Base-by-base conservation (phyloP, 257 asterid genomes). In the Phtheirospermum japonicum region DNA sequence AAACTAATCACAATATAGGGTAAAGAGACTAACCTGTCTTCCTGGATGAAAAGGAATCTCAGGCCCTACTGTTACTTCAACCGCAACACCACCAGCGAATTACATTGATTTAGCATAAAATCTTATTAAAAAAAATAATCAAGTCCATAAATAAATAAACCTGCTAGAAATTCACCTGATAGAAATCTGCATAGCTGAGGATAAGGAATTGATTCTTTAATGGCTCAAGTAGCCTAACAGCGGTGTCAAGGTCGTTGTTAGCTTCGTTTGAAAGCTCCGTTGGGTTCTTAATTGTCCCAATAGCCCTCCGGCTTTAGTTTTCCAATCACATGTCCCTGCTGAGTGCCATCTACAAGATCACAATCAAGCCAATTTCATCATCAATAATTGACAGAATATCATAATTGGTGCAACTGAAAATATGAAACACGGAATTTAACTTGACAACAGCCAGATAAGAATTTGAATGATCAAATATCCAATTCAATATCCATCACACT, bases 1-100 rank as follows among this genome's bases (percentile, higher is more conserved):
- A 43, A 2, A 12, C 10, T 43, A 43, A 43, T 43, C 42, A 9
- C 8, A 6, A 11, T 3, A 43, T 12, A 12, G 18, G 0, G 12
- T 9, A 13, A 56, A 28, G 51, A 23, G 58, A 77, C 80, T 12
- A 58, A 90, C 97, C 83, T 49, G 79, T 66, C 97, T 82, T 67
- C 96, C 97, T 0, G 95, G 95, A 65, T 85, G 89, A 73, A 90
- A 87, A 42, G 95, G 95, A 65, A 90, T 67, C 13, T 90, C 97
- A 37, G 97, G 97, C 65, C 97, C 97, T 11, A 96, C 96, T 9
- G 97, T 82, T 18, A 87, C 48, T 65, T 90, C 95, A 51, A 90
- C 95, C 57, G 92, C 95, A 69, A 90, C 97, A 59, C 82, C 88
- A 57, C 94, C 97, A 71, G 90, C 97, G 69, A 90, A 72, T 96